Base-by-base conservation (phyloP, 495 filamentous ascomycete species). In the Tuber borchii region DNA sequence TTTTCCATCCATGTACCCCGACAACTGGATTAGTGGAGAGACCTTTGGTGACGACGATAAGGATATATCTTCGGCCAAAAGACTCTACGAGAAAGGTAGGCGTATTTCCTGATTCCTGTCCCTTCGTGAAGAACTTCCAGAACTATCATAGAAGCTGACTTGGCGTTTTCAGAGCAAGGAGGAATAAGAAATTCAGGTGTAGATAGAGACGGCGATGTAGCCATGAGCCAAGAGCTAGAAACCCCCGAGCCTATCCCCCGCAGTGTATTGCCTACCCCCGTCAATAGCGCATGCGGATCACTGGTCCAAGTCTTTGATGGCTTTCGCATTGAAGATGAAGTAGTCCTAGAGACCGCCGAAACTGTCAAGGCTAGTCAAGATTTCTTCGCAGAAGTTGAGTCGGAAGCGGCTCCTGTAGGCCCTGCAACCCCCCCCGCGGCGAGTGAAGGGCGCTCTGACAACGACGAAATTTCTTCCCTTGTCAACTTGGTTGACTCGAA, bases 21-120 rank as follows among this genome's bases (percentile, higher is more conserved):
- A 78, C 40, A 51, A n/a, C 70, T 78, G 77, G 77, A 70, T 78
- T 17, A 77, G 68, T 44, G 77, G 77, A 26, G 43, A 78, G 20
- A 73, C 77, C 9, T 78, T 71, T 26, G 77, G 77, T 3, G 46
- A 46, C 43, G 40, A 37, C 37, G 22, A 10, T 2, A 78, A 73
- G 9, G 77, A 73, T 65, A 65, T 65, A 34, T 17, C n/a, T 34
- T 31, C 56, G 12, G 56, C 56, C 12, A 31, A 34, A 65, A 65
- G 56, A 19, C 56, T 65, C 4, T 14, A 65, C 56, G 26, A 65
- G 1, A 65, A 34, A 26, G 56, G 56, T 65, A 65, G 14, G 56
- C 56, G 7, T 34, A 65, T 31, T 5, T 65, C 26, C 26, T 6
- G 26, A 34, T 34, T 34, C 34, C 31, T 16, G 0, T 8, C 56